Base-by-base conservation (phyloP, 768 basidiomycete species). In the Suillus plorans region DNA sequence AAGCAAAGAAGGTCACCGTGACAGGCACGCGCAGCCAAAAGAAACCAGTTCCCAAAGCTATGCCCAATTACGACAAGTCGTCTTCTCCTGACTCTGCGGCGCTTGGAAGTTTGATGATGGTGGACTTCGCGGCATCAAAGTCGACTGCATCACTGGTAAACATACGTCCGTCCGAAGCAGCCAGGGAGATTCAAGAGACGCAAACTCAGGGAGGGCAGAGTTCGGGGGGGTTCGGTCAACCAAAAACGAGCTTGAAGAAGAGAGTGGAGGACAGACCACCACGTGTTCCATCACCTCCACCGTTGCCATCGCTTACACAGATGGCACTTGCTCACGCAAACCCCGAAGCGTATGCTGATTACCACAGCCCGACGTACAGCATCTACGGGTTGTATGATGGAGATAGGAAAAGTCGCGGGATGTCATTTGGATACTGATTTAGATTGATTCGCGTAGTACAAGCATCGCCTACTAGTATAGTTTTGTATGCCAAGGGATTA, bases 301-400 rank as follows among this genome's bases (percentile, higher is more conserved):
- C 86, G 25, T 72, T 91, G 49, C 91, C 90, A 13, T 90, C 90
- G 31, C 73, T 93, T 61, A 80, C 89, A 10, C 92, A 92, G 76
- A 90, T 93, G 90, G 91, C 84, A 58, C 72, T 92, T 71, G 82
- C 85, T 53, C 88, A 89, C 66, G 74, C 78, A 2, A 85, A 89
- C 63, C 83, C 85, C 5, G 84, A 87, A 61, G 86, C 81, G 4
- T 90, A 84, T 74, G 84, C 80, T 7, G 85, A 85, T 57, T 92
- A 93, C 66, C 81, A 86, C 66, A 91, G 91, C 70, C 90, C 92
- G 20, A 93, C 92, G 6, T 93, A 93, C 69, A 94, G 91, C 72
- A 85, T 94, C 63, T 93, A 89, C 71, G 89, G 89, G 47, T 68
- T 92, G 68, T 92, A 92, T 70, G 88, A 86, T 61, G 80, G 76